Evolutionary conservation across 352 stramenopile species (phyloP), one percentile per base, ranked within the genome.

Genomic region (Elongisporangium anandrum): DNA sequence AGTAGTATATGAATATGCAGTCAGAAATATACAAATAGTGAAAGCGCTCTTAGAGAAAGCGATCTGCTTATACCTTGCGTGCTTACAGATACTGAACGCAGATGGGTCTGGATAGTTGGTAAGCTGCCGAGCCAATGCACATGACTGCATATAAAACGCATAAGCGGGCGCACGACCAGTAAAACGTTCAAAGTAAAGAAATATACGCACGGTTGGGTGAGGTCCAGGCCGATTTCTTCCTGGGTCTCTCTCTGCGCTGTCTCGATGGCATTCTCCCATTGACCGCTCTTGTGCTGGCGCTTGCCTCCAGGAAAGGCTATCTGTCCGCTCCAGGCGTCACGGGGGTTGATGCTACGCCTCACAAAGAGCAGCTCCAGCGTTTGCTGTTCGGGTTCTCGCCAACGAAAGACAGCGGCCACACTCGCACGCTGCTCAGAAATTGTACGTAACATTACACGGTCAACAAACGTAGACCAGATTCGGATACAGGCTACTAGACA

Each of bases 321-420:
- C 52, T 95, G 86, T 0, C 86, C 84, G 50, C 86, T 95, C 86
- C 86, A 95, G 38, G 75, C 74, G 63, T 95, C 86, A 34, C 75
- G 71, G 45, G 87, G 69, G 55, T 92, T 95, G 56, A 91, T 65
- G 19, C 72, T 77, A 22, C 86, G 83, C 8, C 83, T 78, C 56
- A 95, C 85, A 47, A 93, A 84, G 21, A 95, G 69, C 54, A 95
- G 57, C 59, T 95, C 75, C 0, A 95, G 68, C 53, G 79, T 83
- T 13, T 47, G 66, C 47, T 85, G 71, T 61, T 88, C 71, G 49
- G 75, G 75, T 57, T 89, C 77, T n/a, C 77, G 78, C 81, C 78
- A 91, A 10, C 85, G 85, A 60, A 94, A 92, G 26, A 94, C 72
- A 0, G 85, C 85, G 2, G 85, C 85, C 23, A 94, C 85, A 50